Conservation (phyloP, 2,329 filamentous ascomycete genomes). For the Apiospora arundinis region DNA sequence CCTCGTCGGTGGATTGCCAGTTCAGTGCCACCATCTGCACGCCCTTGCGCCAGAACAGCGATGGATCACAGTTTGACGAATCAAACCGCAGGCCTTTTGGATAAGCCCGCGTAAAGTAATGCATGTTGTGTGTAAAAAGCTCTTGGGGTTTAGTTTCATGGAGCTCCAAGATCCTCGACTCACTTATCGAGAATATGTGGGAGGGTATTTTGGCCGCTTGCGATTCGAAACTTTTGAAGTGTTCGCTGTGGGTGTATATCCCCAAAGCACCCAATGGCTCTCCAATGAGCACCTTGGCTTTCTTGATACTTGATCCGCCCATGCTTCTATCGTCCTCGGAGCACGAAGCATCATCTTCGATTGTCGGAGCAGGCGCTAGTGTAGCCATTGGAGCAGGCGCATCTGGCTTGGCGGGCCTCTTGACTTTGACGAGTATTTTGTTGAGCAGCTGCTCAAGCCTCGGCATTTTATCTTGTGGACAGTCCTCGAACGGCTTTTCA, state of each 20-base stretch:
- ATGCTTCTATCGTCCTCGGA: constrained; percentile 51
- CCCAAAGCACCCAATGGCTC: constrained; percentile 75
- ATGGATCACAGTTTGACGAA: constrained; percentile 94
- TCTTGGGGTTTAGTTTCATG: constrained; percentile 69
- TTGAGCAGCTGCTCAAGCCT: constrained; percentile 73
- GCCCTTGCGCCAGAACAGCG: constrained; percentile 88
- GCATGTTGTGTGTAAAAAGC: constrained; percentile 86
- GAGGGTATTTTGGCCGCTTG: constrained; percentile 64
- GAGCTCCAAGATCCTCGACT: constrained; percentile 72
- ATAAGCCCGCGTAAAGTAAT: constrained; percentile 90
- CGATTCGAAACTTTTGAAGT: constrained; percentile 75
- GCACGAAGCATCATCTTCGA: constrained; percentile 48
- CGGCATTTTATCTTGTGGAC: constrained; percentile 64
- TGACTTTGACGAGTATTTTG: constrained; percentile 87
- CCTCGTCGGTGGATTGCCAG: constrained; percentile 93
- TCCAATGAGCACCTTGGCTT: constrained; percentile 67
- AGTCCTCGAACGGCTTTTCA: constrained; percentile 58
- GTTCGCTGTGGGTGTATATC: constrained; percentile 86
- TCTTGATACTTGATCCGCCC: constrained; percentile 43
- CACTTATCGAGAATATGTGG: constrained; percentile 88
- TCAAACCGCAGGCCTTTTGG: constrained; percentile 79
- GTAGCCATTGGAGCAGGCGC: constrained; percentile 43
- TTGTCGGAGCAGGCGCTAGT: constrained; percentile 35
- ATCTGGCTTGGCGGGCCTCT: constrained; percentile 52
- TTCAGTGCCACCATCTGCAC: constrained; percentile 98